Conservation (phyloP, 83 land plant genomes). For the Picea abies region DNA sequence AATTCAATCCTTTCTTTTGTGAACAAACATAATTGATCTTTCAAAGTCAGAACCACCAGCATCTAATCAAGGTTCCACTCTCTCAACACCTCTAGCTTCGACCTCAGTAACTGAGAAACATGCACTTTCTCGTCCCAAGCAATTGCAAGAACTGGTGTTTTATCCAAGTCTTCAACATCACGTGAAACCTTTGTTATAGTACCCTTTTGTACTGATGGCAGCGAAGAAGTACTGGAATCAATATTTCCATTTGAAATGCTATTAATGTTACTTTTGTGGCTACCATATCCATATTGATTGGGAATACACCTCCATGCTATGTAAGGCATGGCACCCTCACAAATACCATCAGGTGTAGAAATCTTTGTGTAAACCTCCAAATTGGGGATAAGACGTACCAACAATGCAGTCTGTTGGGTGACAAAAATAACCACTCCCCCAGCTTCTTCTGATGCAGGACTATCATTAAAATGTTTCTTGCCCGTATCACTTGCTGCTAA, state of each 20-base stretch:
- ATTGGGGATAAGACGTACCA: constrained; percentile 78
- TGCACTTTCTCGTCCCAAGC: constrained; percentile 94
- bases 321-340: constrained; percentile 93
- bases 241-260: constrained; percentile 13
- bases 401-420: constrained; percentile 83
- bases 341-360: constrained; percentile 79
- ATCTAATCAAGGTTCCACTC: constrained; percentile 95
- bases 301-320: constrained; percentile 85
- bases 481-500: constrained; percentile 58
- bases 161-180: constrained; percentile 50
- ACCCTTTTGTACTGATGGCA: constrained; percentile 11
- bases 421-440: constrained; percentile 84
- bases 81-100: constrained; percentile 61
- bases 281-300: constrained; percentile 21
- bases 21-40: constrained; percentile 15
- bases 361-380: constrained; percentile 74
- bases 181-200: neutral
- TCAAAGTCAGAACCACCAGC: constrained; percentile 25
- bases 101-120: constrained; percentile 71
- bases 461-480: constrained; percentile 79
- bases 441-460: constrained; percentile 61
- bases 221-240: neutral
- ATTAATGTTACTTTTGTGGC: constrained; percentile 7
- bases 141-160: constrained; percentile 71
- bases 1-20: constrained; percentile 80